phyloP scores from a whole-genome alignment of 164 flowering plant genomes.

The Kalanchoe fedtschenkoi region DNA sequence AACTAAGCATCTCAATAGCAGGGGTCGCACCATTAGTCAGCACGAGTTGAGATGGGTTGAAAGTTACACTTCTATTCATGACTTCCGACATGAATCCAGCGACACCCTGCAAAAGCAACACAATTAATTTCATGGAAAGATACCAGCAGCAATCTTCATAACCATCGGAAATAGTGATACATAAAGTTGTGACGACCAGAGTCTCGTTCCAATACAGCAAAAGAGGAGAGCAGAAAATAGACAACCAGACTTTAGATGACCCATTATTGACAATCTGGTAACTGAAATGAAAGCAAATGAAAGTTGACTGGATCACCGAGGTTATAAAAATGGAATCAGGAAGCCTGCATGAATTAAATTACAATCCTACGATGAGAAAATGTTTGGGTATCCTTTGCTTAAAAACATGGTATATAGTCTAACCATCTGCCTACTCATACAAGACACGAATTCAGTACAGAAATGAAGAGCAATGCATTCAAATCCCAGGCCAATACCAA shows the following conservation, averaged over 20 bases:
- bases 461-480: too few species aligned
- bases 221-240: not conserved
- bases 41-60: constrained; percentile 61
- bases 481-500: too few species aligned
- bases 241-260: too few species aligned
- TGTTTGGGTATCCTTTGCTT: not conserved
- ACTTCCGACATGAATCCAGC: constrained; percentile 79
- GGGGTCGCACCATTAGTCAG: constrained; percentile 76
- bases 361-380: not conserved
- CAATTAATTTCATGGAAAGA: not conserved
- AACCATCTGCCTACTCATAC: not conserved
- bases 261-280: too few species aligned
- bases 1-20: constrained; percentile 81
- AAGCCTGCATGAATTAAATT: not conserved
- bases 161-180: not conserved
- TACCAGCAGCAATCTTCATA: not conserved
- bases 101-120: constrained; percentile 44
- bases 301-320: too few species aligned
- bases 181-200: not conserved
- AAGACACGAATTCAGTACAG: too few species aligned
- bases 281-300: too few species aligned
- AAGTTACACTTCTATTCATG: constrained; percentile 32
- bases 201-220: not conserved
- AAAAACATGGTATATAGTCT: not conserved
- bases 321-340: not conserved